Evolutionary conservation across 2,329 filamentous ascomycete genomes (phyloP).

Genomic region (Fusarium sp.): DNA sequence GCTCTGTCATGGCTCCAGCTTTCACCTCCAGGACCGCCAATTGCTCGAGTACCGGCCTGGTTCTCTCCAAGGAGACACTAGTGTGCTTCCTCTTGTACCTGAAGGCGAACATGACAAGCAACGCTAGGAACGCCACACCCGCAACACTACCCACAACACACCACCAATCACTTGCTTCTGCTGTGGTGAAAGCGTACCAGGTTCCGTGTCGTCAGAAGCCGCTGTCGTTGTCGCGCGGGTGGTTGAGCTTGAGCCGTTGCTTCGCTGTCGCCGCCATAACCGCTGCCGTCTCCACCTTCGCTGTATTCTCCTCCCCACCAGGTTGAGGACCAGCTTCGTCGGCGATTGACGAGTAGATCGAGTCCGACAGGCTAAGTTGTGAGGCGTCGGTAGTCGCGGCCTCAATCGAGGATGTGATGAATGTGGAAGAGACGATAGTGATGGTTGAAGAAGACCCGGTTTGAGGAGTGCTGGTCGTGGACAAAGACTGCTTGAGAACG

Average conservation of each 20-base stretch:
- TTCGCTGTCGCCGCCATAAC: conserved; percentile 13
- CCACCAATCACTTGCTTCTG: conserved; percentile 64
- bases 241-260: conserved; percentile 35
- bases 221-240: conserved; percentile 35
- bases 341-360: conserved; percentile 42
- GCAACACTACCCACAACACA: conserved; percentile 70
- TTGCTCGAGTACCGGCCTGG: conserved; percentile 46
- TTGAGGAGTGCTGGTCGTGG: conserved; percentile 20
- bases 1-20: conserved; percentile 59
- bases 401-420: conserved; percentile 35
- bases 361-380: conserved; percentile 33
- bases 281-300: conserved; percentile 25
- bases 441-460: conserved; percentile 35
- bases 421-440: conserved; percentile 33
- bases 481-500: conserved; percentile 19
- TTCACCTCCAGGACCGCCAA: conserved; percentile 34
- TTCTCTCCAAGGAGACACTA: conserved; percentile 58
- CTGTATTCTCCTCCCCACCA: conserved; percentile 34
- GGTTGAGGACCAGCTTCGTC: conserved; percentile 41
- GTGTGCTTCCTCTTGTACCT: conserved; percentile 66
- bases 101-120: conserved; percentile 66
- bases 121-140: conserved; percentile 66
- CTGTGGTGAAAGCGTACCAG: conserved; percentile 45
- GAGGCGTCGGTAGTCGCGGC: conserved; percentile 22
- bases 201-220: conserved; percentile 33